Evolutionary conservation across 108 stramenopile genomes (phyloP).

Genomic region (Pseudonitzschia multistriata): DNA sequence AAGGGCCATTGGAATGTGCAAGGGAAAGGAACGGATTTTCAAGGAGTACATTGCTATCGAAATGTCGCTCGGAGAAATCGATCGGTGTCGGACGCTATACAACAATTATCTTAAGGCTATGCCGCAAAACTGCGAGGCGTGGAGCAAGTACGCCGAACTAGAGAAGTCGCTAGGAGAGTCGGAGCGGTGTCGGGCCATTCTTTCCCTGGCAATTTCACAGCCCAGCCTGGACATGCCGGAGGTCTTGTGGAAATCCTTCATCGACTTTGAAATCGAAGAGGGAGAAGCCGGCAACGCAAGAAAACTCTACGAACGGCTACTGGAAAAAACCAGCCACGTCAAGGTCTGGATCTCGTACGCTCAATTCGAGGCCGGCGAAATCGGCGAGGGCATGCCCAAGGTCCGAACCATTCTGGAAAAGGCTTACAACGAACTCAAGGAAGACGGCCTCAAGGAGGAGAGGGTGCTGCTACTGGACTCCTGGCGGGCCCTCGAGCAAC

Average conservation of each 20-base stretch:
- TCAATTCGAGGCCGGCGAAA: conserved; percentile 73
- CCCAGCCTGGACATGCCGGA: conserved; percentile 97
- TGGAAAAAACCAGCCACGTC: conserved; percentile 94
- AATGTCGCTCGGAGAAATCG: conserved; percentile 95
- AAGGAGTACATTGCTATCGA: conserved; percentile 93
- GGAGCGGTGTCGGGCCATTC: conserved; percentile 93
- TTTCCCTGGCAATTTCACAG: conserved; percentile 91
- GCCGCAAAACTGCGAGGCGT: conserved; percentile 90
- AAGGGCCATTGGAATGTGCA: conserved; percentile 88
- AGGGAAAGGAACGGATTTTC: conserved; percentile 94
- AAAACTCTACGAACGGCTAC: conserved; percentile 86
- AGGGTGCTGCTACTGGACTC: conserved; percentile 93
- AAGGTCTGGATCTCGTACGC: conserved; percentile 89
- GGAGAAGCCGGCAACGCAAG: conserved; percentile 77
- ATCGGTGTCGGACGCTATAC: conserved; percentile 94
- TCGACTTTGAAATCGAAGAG: conserved; percentile 97
- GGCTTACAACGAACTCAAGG: conserved; percentile 86
- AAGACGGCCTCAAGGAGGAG: conserved; percentile 86
- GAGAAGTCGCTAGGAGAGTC: conserved; percentile 93
- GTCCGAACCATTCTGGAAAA: conserved; percentile 81
- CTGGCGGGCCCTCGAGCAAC: conserved; percentile 92
- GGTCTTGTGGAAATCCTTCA: conserved; percentile 95
- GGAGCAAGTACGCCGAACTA: conserved; percentile 90
- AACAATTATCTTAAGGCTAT: conserved; percentile 90
- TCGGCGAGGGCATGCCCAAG: conserved; percentile 61